Evolutionary conservation across 108 stramenopile species (phyloP), one percentile per base, ranked within the genome.

Genomic region (Skeletonema tropicum): DNA sequence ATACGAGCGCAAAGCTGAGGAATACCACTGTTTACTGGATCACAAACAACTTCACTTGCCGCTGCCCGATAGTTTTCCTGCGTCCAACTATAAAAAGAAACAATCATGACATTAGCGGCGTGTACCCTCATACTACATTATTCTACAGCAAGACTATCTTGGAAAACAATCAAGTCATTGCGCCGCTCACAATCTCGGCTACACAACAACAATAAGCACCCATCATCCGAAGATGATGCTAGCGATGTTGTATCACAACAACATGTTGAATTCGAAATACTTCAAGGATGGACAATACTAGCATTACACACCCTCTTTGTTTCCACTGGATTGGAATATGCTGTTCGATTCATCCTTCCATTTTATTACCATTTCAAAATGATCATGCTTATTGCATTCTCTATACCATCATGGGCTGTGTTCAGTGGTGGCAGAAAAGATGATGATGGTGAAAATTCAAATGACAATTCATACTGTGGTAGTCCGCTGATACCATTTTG

Each of bases 311-410:
- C 73, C 15, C 57, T 85, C 15, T 85, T 69, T 35, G 66, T 71
- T 35, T 45, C 60, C 2, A 31, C 59, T 3, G 77, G 81, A 12
- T 30, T 83, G 19, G 85, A 83, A 70, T 74, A 61, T 29, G 23
- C 66, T 30, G 66, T 82, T 10, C 8, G 59, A 29, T 74, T 75
- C 25, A n/a, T 86, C 32, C 48, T 83, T 11, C 85, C 85, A 26
- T 83, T 86, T 59, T 86, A 86, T 60, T 83, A 55, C 46, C 72
- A 86, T 57, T 49, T 82, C 14, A 83, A 86, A 41, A 70, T 86
- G 78, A 0, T 86, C 1, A 41, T 75, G 64, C 38, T 86, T 3
- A 23, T 71, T 9, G 80, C 85, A n/a, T 86, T 86, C 57, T 60
- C 75, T n/a, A 48, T 86, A 26, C 85, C 82, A 15, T 31, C 58